A percentile compares a stretch with the other conserved stretches of the same genome.
phyloP scores from a whole-genome alignment of 257 asterid species.

The Solanum microdontum region DNA sequence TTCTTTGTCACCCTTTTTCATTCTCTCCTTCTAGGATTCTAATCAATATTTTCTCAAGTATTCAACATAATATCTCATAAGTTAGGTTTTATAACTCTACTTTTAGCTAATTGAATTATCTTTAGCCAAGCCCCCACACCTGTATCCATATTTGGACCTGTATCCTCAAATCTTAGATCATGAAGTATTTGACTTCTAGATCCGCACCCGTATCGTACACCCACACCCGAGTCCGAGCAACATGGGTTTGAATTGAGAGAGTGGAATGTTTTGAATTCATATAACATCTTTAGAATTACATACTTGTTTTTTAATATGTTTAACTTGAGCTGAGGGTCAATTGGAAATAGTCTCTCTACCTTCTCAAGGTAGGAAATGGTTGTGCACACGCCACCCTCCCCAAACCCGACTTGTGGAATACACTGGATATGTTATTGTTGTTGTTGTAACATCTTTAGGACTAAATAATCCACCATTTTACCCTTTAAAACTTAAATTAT shows the following conservation, averaged over 20 bases:
- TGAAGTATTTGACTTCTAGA: neutral
- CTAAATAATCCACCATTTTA: neutral
- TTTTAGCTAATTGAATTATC: neutral
- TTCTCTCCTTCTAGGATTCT: neutral
- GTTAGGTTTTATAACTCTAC: neutral
- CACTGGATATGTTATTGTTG: neutral
- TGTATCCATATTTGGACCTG: neutral
- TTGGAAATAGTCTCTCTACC: neutral
- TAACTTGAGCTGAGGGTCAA: neutral
- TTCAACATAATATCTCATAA: neutral
- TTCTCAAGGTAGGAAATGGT: neutral
- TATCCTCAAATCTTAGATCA: neutral
- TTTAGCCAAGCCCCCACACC: neutral
- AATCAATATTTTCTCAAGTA: neutral
- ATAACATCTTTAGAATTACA: neutral
- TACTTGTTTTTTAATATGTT: neutral
- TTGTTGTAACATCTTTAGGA: neutral
- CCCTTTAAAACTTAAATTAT: neutral
- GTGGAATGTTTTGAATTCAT: neutral
- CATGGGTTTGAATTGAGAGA: neutral
- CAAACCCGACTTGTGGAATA: neutral
- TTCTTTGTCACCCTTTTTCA: neutral
- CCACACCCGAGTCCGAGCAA: neutral
- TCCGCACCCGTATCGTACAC: neutral
- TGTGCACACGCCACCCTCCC: neutral